These are phyloP conservation scores for Quercus cerris DNA, from an alignment of 306 rosid genomes.

Conservation along the genomic window DNA sequence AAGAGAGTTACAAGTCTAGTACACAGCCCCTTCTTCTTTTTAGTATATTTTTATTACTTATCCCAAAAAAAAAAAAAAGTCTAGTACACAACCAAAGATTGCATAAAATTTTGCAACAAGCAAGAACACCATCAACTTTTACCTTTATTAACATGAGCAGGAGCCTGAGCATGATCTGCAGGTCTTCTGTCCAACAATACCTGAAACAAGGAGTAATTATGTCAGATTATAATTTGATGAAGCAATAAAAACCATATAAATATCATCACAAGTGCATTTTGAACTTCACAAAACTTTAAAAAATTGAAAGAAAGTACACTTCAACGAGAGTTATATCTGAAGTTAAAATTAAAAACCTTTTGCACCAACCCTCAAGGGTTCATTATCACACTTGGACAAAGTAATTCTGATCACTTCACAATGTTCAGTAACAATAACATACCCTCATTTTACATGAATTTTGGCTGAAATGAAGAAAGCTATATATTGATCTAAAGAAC, in stretches of 20 bases:
- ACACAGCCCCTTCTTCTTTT: background rate
- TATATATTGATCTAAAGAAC: background rate
- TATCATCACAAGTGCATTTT: background rate
- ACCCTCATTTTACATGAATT: background rate
- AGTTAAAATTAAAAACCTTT: background rate
- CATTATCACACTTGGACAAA: background rate
- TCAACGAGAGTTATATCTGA: background rate
- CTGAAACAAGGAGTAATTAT: conserved; percentile 34
- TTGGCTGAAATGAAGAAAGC: background rate
- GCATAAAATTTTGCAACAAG: background rate
- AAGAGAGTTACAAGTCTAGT: background rate
- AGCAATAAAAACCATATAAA: background rate
- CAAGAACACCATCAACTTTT: conserved; percentile 29
- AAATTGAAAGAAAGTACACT: background rate
- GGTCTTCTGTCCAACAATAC: conserved; percentile 60
- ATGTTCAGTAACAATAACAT: background rate
- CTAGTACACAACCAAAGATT: background rate
- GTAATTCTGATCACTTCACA: background rate
- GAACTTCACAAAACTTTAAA: background rate
- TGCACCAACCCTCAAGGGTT: background rate
- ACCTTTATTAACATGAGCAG: conserved; percentile 31
- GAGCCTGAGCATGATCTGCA: conserved; percentile 41
- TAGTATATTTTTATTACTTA: too few relatives aligned
- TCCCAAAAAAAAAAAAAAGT: background rate
- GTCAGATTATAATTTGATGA: conserved; percentile 12